Conservation (phyloP, 495 filamentous ascomycete genomes). For the Hypoxylon trugodes region DNA sequence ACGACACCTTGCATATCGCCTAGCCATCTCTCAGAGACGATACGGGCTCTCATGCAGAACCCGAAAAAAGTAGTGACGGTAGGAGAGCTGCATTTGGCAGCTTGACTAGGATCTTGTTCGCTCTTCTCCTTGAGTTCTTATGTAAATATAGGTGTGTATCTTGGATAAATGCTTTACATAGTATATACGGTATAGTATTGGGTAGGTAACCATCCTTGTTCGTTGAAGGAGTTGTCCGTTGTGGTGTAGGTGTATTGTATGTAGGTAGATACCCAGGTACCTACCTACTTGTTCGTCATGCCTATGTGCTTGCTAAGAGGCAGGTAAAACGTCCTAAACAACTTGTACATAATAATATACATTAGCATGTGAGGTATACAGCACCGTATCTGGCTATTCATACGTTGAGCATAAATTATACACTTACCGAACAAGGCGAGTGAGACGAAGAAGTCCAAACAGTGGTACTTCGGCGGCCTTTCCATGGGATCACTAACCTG, state of each 20-base stretch:
- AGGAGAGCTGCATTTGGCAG: conserved; percentile 17
- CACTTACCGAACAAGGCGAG: conserved; percentile 11
- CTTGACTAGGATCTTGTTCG: conserved; percentile 21
- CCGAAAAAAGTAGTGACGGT: conserved; percentile 17
- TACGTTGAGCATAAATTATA: conserved; percentile 30
- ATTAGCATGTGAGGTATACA: neutral
- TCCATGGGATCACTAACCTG: conserved; percentile 20
- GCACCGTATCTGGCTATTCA: too few relatives aligned
- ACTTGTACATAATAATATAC: neutral
- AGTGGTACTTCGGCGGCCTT: conserved; percentile 30
- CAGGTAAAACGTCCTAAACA: neutral
- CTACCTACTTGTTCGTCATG: conserved; percentile 7
- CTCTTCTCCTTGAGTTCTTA: conserved; percentile 12
- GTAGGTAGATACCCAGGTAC: too few relatives aligned
- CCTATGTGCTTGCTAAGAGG: neutral
- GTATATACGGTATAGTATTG: neutral
- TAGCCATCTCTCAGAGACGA: conserved; percentile 34
- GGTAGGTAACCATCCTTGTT: conserved; percentile 2
- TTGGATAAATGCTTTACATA: conserved; percentile 9
- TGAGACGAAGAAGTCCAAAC: conserved; percentile 25
- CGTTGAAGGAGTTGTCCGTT: conserved; percentile 2
- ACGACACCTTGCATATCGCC: conserved; percentile 45
- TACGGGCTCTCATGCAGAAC: conserved; percentile 40
- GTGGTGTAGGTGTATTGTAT: too few relatives aligned
- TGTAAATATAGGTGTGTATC: too few relatives aligned